Conservation (phyloP, 768 basidiomycete genomes). For the Amanita subjunquillea region DNA sequence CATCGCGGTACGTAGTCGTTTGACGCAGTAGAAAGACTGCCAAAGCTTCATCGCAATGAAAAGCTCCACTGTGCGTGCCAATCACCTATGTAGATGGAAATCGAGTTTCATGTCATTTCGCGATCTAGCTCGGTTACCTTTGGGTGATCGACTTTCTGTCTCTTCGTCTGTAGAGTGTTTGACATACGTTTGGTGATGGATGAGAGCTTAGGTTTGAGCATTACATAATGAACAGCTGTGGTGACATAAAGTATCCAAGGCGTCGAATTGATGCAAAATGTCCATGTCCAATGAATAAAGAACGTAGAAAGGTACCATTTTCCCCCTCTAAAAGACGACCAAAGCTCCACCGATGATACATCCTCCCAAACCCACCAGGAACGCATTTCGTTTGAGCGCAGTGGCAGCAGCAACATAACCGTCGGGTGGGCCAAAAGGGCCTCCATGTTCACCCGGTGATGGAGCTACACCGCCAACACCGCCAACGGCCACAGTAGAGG, state of each 20-base stretch:
- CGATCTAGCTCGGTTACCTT: slow-evolving; percentile 17
- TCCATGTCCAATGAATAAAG: slow-evolving; percentile 5
- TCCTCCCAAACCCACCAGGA: slow-evolving; percentile 33
- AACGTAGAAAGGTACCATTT: background rate
- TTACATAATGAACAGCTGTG: background rate
- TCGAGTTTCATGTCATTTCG: background rate
- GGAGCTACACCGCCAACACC: slow-evolving; percentile 52
- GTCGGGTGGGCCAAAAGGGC: slow-evolving; percentile 60
- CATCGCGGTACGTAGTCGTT: slow-evolving; percentile 64
- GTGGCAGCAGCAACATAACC: slow-evolving; percentile 50
- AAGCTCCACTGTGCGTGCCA: slow-evolving; percentile 92
- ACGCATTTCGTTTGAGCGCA: slow-evolving; percentile 32
- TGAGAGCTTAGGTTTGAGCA: background rate
- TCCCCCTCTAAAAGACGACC: slow-evolving; percentile 26
- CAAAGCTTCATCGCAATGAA: slow-evolving; percentile 95
- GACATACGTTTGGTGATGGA: slow-evolving; percentile 12
- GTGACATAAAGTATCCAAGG: background rate
- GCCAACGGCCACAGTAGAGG: slow-evolving; percentile 35
- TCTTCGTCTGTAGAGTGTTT: slow-evolving; percentile 14
- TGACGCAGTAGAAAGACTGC: slow-evolving; percentile 83
- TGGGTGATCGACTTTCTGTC: slow-evolving; percentile 30
- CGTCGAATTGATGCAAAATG: slow-evolving; percentile 6
- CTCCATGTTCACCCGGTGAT: slow-evolving; percentile 42
- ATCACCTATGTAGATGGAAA: slow-evolving; percentile 45
- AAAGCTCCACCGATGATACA: slow-evolving; percentile 39